Percentiles rank a stretch among this genome's conserved stretches.
Evolutionary conservation across 352 stramenopile genomes (phyloP).

Genomic region (Pythium monospermum): DNA sequence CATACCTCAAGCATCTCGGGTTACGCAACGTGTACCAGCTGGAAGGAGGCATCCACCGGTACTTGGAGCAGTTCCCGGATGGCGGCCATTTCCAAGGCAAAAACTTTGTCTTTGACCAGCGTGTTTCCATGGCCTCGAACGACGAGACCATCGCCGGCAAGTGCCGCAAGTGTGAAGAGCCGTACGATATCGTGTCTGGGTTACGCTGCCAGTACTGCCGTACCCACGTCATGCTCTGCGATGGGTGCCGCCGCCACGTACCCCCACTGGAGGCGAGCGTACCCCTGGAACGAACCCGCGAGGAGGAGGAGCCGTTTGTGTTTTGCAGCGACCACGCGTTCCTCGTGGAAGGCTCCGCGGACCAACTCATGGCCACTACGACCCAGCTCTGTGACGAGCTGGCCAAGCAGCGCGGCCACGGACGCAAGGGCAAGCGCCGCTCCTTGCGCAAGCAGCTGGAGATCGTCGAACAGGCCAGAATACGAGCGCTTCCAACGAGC

Average conservation of each 20-base stretch:
- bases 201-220: constrained; percentile 72
- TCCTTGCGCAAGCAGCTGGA: constrained; percentile 81
- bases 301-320: constrained; percentile 24
- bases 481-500: constrained; percentile 28
- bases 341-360: constrained; percentile 37
- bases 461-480: constrained; percentile 49
- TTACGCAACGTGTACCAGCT: constrained; percentile 74
- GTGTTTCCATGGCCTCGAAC: constrained; percentile 57
- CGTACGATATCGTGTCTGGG: constrained; percentile 62
- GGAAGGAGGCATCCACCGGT: constrained; percentile 77
- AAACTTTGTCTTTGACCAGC: constrained; percentile 86
- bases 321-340: constrained; percentile 58
- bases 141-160: constrained; percentile 52
- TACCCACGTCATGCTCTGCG: constrained; percentile 73
- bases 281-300: too few relatives aligned
- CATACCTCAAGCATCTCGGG: constrained; percentile 66
- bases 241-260: constrained; percentile 29
- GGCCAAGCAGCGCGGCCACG: constrained; percentile 29
- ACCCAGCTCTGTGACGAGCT: constrained; percentile 31
- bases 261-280: too few relatives aligned
- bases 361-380: constrained; percentile 31
- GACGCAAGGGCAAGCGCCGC: constrained; percentile 61
- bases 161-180: constrained; percentile 51
- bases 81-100: constrained; percentile 75
- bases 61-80: constrained; percentile 73